Conservation (phyloP, 1,284 basidiomycete species). For the Blastosporella zonata region DNA sequence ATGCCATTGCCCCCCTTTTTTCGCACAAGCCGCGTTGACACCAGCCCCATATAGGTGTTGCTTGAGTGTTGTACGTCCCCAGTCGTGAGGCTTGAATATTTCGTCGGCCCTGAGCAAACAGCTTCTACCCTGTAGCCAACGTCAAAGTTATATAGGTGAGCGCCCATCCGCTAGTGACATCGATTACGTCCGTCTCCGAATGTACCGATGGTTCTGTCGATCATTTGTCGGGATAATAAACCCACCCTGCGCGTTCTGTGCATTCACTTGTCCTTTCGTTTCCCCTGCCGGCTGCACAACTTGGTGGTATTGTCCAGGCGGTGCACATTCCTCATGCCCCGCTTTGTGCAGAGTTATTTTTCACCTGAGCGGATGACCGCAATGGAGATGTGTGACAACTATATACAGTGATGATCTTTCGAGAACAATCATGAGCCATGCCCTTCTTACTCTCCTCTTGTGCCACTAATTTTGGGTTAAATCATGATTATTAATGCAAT, state of each 20-base stretch:
- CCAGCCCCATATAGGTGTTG: constrained; percentile 10
- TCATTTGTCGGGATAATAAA: neutral
- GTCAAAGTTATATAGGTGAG: constrained; percentile 5
- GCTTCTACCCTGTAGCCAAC: neutral
- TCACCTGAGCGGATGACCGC: neutral
- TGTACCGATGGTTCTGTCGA: neutral
- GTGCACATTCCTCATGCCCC: neutral
- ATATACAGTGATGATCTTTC: neutral
- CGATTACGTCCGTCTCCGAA: neutral
- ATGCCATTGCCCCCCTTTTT: constrained; percentile 10
- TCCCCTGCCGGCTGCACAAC: too few species aligned
- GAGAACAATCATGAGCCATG: neutral
- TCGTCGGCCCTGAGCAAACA: neutral
- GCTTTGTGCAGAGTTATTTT: neutral
- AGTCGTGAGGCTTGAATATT: neutral
- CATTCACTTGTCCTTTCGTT: too few species aligned
- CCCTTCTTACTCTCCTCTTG: neutral
- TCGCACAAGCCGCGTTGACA: constrained; percentile 11
- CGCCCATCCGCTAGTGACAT: neutral
- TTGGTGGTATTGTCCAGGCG: too few species aligned
- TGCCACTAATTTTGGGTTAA: neutral
- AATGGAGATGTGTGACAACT: neutral
- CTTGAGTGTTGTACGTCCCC: constrained; percentile 1
- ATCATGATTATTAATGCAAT: neutral
- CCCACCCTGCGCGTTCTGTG: too few species aligned